A percentile compares a stretch with the other conserved stretches of the same genome.
These are phyloP conservation scores for Entomortierella chlamydospora DNA, from an alignment of 192 early-diverging fungal species.

Conservation along the genomic window DNA sequence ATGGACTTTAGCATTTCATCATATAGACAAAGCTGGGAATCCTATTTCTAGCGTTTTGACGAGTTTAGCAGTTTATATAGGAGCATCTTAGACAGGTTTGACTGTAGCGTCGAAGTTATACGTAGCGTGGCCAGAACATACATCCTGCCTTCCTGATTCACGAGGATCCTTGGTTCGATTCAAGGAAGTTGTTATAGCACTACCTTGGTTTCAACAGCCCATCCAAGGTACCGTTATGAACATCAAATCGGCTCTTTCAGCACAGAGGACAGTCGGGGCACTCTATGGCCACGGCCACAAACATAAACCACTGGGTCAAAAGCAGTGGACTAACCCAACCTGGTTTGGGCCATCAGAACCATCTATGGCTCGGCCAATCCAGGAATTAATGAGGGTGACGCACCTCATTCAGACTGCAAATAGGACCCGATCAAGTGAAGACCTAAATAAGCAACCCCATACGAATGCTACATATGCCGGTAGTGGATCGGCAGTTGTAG, in stretches of 20 bases:
- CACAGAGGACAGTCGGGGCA: not conserved
- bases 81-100: too few species aligned
- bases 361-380: constrained; percentile 3
- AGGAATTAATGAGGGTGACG: constrained; percentile 4
- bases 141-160: constrained; percentile 8
- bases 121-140: constrained; percentile 4
- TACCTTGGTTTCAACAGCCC: not conserved
- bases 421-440: not conserved
- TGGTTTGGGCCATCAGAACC: constrained; percentile 2
- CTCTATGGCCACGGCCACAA: constrained; percentile 2
- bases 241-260: constrained; percentile 2
- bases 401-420: constrained; percentile 1
- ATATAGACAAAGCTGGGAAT: too few species aligned
- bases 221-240: constrained; percentile 2
- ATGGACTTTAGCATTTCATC: too few species aligned
- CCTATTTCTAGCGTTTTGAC: too few species aligned
- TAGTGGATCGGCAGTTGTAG: constrained; percentile 5
- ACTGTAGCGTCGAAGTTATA: not conserved
- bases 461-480: constrained; percentile 2
- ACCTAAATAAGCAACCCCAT: constrained; percentile 4
- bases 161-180: not conserved
- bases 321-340: constrained; percentile 6
- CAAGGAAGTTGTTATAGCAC: constrained; percentile 1
- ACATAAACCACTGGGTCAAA: constrained; percentile 1
- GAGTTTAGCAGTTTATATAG: too few species aligned